Evolutionary conservation across 2,329 filamentous ascomycete genomes (phyloP).

Genomic region (Escovopsis sp.): DNA sequence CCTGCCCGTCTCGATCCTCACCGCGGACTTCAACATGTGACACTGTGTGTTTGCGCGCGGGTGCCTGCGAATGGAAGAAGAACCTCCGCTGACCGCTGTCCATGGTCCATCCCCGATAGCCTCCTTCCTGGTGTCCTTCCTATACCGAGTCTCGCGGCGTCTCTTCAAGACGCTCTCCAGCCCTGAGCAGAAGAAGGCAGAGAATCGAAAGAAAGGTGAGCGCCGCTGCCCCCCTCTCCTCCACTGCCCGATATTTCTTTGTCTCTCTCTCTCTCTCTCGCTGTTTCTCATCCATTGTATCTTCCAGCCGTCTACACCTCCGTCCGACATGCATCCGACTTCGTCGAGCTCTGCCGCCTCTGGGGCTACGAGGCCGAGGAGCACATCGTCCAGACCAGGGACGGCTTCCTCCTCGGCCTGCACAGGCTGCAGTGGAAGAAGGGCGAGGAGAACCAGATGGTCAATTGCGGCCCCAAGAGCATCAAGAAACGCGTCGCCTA

Average conservation of each 20-base stretch:
- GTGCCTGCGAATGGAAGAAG: too few relatives aligned
- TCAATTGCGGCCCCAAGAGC: conserved; percentile 57
- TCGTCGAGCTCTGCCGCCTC: conserved; percentile 81
- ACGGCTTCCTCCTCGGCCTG: conserved; percentile 83
- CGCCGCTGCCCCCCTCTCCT: not conserved
- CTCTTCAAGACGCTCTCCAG: conserved; percentile 69
- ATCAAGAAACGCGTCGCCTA: conserved; percentile 77
- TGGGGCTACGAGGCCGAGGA: conserved; percentile 92
- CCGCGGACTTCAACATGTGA: too few relatives aligned
- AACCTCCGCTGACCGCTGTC: too few relatives aligned
- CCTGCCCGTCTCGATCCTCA: not conserved
- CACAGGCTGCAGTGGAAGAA: conserved; percentile 74
- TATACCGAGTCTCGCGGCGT: conserved; percentile 66
- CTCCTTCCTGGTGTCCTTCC: conserved; percentile 63
- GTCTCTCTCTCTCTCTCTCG: too few relatives aligned
- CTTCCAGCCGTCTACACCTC: conserved; percentile 48
- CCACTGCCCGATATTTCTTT: too few relatives aligned
- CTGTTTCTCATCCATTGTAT: not conserved
- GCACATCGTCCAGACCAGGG: conserved; percentile 85
- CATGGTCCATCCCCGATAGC: conserved; percentile 36
- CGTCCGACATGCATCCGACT: conserved; percentile 77
- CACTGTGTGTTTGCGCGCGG: too few relatives aligned
- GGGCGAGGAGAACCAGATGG: conserved; percentile 62
- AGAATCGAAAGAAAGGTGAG: conserved; percentile 50
- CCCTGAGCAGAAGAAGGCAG: conserved; percentile 50